Percentiles rank a stretch among this genome's conserved stretches.
Evolutionary conservation across 768 basidiomycete genomes (phyloP).

Genomic region (Boletus rubropictus): DNA sequence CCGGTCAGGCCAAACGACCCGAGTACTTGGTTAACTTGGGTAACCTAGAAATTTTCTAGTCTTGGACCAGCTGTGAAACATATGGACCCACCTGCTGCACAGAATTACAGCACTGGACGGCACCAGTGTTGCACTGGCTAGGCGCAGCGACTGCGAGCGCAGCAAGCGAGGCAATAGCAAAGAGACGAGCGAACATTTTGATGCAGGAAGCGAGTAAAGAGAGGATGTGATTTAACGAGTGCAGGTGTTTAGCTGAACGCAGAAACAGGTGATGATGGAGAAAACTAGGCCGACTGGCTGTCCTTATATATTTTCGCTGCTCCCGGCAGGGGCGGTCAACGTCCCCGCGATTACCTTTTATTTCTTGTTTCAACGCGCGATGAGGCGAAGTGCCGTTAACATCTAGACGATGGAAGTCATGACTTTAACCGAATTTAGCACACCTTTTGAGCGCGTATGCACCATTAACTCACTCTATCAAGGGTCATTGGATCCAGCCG

Average conservation of each 20-base stretch:
- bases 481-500: no score
- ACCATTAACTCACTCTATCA: no score
- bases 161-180: slow-evolving; percentile 14
- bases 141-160: slow-evolving; percentile 12
- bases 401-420: background rate
- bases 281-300: background rate
- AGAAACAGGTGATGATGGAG: background rate
- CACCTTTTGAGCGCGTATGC: background rate
- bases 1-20: fast-evolving
- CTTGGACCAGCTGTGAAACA: no score
- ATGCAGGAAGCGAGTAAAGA: background rate
- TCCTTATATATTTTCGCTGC: background rate
- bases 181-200: slow-evolving; percentile 17
- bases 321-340: background rate
- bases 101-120: slow-evolving; percentile 12
- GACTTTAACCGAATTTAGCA: background rate
- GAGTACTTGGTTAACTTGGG: background rate
- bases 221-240: slow-evolving; percentile 5
- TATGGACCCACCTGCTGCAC: slow-evolving; percentile 1
- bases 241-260: background rate
- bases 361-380: slow-evolving; percentile 1
- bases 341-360: background rate
- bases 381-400: slow-evolving; percentile 8
- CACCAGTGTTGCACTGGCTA: slow-evolving; percentile 10
- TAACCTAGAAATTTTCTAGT: background rate